Conservation (phyloP, 2,329 filamentous ascomycete genomes). For the Whalleya microplaca region DNA sequence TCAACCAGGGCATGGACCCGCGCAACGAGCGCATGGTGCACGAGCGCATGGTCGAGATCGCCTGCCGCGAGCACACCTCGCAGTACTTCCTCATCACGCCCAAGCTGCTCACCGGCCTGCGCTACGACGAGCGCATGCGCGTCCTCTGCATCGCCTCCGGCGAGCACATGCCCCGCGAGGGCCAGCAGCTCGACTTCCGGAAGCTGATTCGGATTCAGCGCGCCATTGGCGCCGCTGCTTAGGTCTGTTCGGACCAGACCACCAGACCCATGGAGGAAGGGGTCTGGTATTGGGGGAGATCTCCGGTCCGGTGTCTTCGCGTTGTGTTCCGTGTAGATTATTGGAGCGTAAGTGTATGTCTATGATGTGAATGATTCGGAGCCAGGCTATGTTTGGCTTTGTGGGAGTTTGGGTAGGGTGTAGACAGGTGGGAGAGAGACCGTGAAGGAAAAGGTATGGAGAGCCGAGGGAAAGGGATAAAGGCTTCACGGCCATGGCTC, state of each 20-base stretch:
- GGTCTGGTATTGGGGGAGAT: too few relatives aligned
- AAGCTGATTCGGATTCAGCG: conserved; percentile 49
- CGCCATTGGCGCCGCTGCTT: conserved; percentile 28
- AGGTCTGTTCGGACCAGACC: neutral
- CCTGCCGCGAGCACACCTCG: conserved; percentile 78
- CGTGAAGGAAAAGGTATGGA: too few relatives aligned
- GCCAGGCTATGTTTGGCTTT: too few relatives aligned
- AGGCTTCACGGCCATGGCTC: too few relatives aligned
- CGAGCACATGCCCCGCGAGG: conserved; percentile 67
- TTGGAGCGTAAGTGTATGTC: too few relatives aligned
- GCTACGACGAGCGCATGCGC: conserved; percentile 89
- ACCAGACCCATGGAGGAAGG: too few relatives aligned
- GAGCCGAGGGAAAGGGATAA: too few relatives aligned
- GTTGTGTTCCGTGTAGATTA: too few relatives aligned
- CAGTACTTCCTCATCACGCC: conserved; percentile 98
- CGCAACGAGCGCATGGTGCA: conserved; percentile 98
- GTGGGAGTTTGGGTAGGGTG: too few relatives aligned
- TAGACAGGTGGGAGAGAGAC: too few relatives aligned
- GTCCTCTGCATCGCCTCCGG: conserved; percentile 93
- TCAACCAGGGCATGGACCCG: conserved; percentile 99
- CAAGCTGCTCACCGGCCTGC: conserved; percentile 83
- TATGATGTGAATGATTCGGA: too few relatives aligned
- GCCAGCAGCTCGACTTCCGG: conserved; percentile 53
- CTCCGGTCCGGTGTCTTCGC: too few relatives aligned
- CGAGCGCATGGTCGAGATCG: conserved; percentile 97